A percentile compares a stretch with the other conserved stretches of the same genome.
Conservation (phyloP, 2,329 filamentous ascomycete species). For the Colletotrichum sp. region DNA sequence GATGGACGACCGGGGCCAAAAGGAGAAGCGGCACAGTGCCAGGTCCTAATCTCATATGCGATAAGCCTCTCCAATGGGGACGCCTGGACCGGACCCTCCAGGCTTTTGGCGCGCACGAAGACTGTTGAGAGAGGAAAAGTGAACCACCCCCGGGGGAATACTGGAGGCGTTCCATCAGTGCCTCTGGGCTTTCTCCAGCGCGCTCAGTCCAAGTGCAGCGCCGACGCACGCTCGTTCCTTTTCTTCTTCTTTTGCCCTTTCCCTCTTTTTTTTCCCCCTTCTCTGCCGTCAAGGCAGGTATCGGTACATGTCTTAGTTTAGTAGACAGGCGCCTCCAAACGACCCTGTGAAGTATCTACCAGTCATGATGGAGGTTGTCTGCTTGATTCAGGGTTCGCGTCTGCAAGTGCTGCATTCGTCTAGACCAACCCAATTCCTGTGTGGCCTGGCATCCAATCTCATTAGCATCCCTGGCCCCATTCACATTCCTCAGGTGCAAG, state of each 20-base stretch:
- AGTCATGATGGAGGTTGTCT: background rate
- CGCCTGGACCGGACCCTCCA: slow-evolving; percentile 13
- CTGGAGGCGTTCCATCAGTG: background rate
- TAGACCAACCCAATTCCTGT: slow-evolving; percentile 14
- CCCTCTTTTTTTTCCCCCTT: background rate
- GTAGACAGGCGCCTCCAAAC: background rate
- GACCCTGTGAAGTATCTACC: background rate
- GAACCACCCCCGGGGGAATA: background rate
- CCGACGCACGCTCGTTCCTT: background rate
- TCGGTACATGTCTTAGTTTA: background rate
- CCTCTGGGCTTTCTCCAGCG: background rate
- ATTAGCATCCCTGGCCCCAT: slow-evolving; percentile 6
- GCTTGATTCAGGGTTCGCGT: background rate
- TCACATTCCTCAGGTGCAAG: slow-evolving; percentile 11
- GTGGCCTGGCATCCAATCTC: slow-evolving; percentile 12
- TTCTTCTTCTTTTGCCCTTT: background rate
- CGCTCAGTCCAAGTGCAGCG: background rate
- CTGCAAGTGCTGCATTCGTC: slow-evolving; percentile 14
- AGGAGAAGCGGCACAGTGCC: slow-evolving; percentile 11
- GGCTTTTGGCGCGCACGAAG: background rate
- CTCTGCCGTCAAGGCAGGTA: background rate
- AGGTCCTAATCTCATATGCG: background rate
- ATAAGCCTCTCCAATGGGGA: slow-evolving; percentile 20
- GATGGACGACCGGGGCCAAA: slow-evolving; percentile 1
- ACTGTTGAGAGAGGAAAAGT: background rate